These are phyloP conservation scores for Candida vaughaniae DNA, from an alignment of 805 yeast species.

Conservation along the genomic window DNA sequence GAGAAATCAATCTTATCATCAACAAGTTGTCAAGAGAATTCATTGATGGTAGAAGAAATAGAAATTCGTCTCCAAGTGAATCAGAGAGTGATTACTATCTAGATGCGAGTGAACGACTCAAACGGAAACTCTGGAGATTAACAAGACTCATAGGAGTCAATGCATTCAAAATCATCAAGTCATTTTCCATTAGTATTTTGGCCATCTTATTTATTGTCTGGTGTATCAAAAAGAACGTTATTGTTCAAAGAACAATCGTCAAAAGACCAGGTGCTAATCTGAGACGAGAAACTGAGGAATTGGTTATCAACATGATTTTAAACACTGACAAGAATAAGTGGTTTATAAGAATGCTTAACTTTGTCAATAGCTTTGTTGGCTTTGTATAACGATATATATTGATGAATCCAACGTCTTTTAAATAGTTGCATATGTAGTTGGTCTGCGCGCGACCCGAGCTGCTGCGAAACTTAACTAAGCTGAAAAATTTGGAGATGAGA, in stretches of 20 bases:
- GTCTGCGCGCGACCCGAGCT: too few relatives aligned
- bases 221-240: slow-evolving; percentile 41
- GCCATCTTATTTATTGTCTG: slow-evolving; percentile 40
- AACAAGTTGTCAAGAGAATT: slow-evolving; percentile 45
- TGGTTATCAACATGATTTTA: slow-evolving; percentile 42
- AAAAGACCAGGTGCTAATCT: slow-evolving; percentile 22
- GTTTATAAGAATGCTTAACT: slow-evolving; percentile 37
- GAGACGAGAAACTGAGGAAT: slow-evolving; percentile 32
- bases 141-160: slow-evolving; percentile 28
- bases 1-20: slow-evolving; percentile 48
- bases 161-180: slow-evolving; percentile 28
- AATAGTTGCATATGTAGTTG: too few relatives aligned
- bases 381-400: too few relatives aligned
- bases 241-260: slow-evolving; percentile 40
- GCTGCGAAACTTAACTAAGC: too few relatives aligned
- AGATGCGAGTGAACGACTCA: slow-evolving; percentile 20
- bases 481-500: slow-evolving; percentile 17
- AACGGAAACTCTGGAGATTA: slow-evolving; percentile 21
- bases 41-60: slow-evolving; percentile 13
- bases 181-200: slow-evolving; percentile 33
- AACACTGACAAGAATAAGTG: slow-evolving; percentile 44
- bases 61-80: slow-evolving; percentile 10
- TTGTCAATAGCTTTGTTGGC: slow-evolving; percentile 42
- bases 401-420: too few relatives aligned
- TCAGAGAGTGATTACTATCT: slow-evolving; percentile 17